Evolutionary conservation across 257 asterid species (phyloP).

Genomic region (Echium plantagineum): DNA sequence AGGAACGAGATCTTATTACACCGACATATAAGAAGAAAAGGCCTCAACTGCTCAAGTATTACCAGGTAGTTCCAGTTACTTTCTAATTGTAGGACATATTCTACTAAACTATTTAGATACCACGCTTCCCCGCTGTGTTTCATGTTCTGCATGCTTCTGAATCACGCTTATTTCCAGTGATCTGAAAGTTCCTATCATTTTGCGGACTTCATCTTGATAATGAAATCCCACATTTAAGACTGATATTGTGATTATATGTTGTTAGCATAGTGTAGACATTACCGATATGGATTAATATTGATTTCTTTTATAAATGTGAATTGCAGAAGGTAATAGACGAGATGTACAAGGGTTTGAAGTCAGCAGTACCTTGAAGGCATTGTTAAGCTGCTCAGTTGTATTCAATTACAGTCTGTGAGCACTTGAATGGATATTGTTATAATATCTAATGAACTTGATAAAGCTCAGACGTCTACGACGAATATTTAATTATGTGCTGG

Average conservation of each 20-base stretch:
- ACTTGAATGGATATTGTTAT: too few species aligned
- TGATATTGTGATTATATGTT: too few species aligned
- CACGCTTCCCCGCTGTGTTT: neutral
- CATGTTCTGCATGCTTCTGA: too few species aligned
- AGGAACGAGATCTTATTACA: slow-evolving; percentile 88
- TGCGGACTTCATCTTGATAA: too few species aligned
- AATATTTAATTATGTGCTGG: neutral
- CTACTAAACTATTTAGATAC: neutral
- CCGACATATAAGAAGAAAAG: slow-evolving; percentile 94
- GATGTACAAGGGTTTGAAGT: slow-evolving; percentile 65
- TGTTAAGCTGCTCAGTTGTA: neutral
- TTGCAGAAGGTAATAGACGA: slow-evolving; percentile 54
- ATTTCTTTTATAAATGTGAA: neutral
- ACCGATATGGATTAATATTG: too few species aligned
- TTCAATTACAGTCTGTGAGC: neutral
- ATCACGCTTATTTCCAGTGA: too few species aligned
- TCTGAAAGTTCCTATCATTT: too few species aligned
- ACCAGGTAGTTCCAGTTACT: slow-evolving; percentile 42
- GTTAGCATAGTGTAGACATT: too few species aligned
- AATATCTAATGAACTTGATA: neutral
- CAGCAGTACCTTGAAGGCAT: slow-evolving; percentile 5
- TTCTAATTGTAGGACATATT: neutral
- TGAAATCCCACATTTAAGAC: too few species aligned
- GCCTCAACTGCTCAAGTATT: slow-evolving; percentile 77
- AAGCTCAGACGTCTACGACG: neutral